phyloP scores from a whole-genome alignment of 805 yeast genomes.

The Candida broadrunensis region DNA sequence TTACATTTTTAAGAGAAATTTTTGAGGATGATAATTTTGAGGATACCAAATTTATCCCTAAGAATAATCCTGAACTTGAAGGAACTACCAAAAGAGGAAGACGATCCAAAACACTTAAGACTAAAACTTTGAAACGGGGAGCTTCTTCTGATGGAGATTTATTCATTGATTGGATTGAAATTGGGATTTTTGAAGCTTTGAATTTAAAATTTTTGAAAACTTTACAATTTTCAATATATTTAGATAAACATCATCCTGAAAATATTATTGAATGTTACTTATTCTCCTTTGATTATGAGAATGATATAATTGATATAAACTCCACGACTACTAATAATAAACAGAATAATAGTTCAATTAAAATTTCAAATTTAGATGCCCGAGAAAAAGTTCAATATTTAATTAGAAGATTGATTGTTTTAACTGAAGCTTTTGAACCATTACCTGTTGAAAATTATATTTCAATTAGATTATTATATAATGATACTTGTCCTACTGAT shows the following conservation, averaged over 20 bases:
- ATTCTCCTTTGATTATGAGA: conserved; percentile 44
- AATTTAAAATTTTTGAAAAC: conserved; percentile 40
- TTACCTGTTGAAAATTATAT: conserved; percentile 47
- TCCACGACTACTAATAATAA: conserved; percentile 2
- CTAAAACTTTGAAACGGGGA: conserved; percentile 49
- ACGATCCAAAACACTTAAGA: conserved; percentile 23
- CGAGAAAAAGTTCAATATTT: conserved; percentile 46
- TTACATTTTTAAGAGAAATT: conserved; percentile 54
- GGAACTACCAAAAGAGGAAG: not conserved
- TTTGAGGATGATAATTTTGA: conserved; percentile 54
- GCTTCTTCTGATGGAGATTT: conserved; percentile 44
- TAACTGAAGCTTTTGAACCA: conserved; percentile 53
- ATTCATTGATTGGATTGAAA: conserved; percentile 53
- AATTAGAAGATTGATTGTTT: conserved; percentile 48
- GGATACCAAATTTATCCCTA: conserved; percentile 42
- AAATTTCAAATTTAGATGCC: conserved; percentile 26
- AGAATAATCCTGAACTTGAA: not conserved
- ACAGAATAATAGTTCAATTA: no score
- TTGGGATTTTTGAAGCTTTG: conserved; percentile 46
- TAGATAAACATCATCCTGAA: conserved; percentile 40
- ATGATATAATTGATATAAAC: conserved; percentile 8
- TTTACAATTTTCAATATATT: conserved; percentile 43
- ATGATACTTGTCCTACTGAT: conserved; percentile 42
- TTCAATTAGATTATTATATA: conserved; percentile 48
- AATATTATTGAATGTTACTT: conserved; percentile 49